Evolutionary conservation across 352 stramenopile genomes (phyloP), one percentile per base, ranked within the genome.

Genomic region (Chrysophaeum taylorii): DNA sequence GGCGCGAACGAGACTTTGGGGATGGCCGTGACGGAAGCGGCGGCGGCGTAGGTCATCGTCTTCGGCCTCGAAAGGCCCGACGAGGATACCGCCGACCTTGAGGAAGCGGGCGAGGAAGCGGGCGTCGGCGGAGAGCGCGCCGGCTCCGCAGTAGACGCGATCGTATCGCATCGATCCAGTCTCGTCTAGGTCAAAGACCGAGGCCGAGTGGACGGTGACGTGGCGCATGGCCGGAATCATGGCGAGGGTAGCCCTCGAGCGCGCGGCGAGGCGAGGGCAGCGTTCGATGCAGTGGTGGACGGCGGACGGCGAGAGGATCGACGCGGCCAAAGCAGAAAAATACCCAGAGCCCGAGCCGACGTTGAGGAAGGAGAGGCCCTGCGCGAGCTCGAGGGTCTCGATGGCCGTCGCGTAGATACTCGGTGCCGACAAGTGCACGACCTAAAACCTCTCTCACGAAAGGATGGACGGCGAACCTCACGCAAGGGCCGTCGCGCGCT

Each of bases 371-470:
- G 45, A 57, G 45, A 57, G 45, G 45, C 23, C 23, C 23, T 18
- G 45, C 45, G 37, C 5, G 33, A 66, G 57, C 18, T 45, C 35
- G 33, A 66, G 57, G 14, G 57, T 36, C 57, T 66, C 57, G 31
- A 43, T 2, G 33, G 57, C 57, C 31, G 57, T 36, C 14, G 57
- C 57, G 57, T 66, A 66, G 57, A 66, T 66, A 5, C 33, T 45
- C 33, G 57, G 57, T 18, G 57, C 57, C 2, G 33, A 48, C 12
- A 66, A 7, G 57, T 66, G 57, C 16, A 66, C 57, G 9, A 66
- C 33, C 33, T 36, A 66, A 18, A 2, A 5, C 12, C 14, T 25
- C n/a, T n/a, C n/a, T n/a, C n/a, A n/a, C n/a, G n/a, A n/a, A n/a
- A n/a, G n/a, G n/a, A n/a, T n/a, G n/a, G n/a, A n/a, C n/a, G n/a